Conservation (phyloP, 2,329 filamentous ascomycete genomes). For the Arthrobotrys sinensis region DNA sequence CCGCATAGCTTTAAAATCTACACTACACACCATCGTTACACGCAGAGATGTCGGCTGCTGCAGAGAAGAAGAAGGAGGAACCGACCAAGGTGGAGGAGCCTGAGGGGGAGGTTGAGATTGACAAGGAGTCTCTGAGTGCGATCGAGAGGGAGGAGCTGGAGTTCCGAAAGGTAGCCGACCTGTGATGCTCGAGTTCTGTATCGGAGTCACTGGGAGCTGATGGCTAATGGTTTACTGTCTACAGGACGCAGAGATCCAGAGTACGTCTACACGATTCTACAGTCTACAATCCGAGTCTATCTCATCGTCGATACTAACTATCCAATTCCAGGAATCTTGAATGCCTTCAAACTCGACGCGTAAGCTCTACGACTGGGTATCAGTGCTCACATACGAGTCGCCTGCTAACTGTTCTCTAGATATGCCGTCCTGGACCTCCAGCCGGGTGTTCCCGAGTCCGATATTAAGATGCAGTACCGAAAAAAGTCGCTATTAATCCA, state of each 20-base stretch:
- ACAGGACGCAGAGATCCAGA: slow-evolving; percentile 94
- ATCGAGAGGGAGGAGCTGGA: slow-evolving; percentile 65
- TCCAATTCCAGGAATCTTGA: slow-evolving; percentile 75
- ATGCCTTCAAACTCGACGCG: slow-evolving; percentile 86
- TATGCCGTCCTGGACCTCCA: slow-evolving; percentile 97
- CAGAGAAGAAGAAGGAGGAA: slow-evolving; percentile 52
- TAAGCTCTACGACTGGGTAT: slow-evolving; percentile 66
- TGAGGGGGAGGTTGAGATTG: slow-evolving; percentile 60
- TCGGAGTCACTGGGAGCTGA: slow-evolving; percentile 27
- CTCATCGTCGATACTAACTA: neutral
- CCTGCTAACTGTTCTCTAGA: slow-evolving; percentile 67
- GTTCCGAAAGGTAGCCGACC: slow-evolving; percentile 62
- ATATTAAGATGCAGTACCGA: slow-evolving; percentile 95
- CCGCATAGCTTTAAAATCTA: neutral
- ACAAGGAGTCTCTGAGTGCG: slow-evolving; percentile 64
- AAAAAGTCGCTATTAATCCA: slow-evolving; percentile 99
- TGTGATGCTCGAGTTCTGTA: neutral
- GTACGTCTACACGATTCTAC: slow-evolving; percentile 66
- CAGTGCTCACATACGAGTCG: slow-evolving; percentile 45
- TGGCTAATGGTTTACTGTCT: slow-evolving; percentile 38
- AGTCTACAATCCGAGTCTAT: neutral
- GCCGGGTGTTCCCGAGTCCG: slow-evolving; percentile 92
- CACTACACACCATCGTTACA: neutral
- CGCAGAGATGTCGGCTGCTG: slow-evolving; percentile 32
- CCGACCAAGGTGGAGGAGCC: slow-evolving; percentile 47